phyloP scores from a whole-genome alignment of 352 stramenopile genomes.

The Globisporangium megalacanthum region DNA sequence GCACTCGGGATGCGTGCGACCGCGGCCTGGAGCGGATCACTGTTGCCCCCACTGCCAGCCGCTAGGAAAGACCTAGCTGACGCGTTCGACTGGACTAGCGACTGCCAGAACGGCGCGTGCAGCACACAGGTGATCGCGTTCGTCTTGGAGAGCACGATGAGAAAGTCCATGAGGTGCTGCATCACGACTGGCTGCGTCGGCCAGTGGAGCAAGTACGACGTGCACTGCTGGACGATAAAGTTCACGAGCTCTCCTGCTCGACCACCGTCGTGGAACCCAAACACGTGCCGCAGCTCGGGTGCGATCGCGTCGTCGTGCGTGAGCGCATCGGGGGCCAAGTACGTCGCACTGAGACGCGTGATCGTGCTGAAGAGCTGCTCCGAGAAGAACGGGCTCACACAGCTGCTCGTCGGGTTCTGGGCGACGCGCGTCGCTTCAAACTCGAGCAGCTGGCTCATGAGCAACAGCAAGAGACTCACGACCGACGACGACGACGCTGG shows the following conservation, averaged over 20 bases:
- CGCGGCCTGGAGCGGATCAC: conserved; percentile 34
- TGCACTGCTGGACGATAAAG: conserved; percentile 65
- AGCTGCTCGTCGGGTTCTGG: conserved; percentile 43
- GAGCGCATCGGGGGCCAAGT: conserved; percentile 49
- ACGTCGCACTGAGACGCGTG: conserved; percentile 72
- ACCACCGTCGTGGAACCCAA: conserved; percentile 52
- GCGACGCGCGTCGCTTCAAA: conserved; percentile 60
- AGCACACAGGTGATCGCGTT: conserved; percentile 55
- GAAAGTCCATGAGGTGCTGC: conserved; percentile 74
- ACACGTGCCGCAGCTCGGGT: conserved; percentile 51
- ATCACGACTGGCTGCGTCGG: conserved; percentile 78
- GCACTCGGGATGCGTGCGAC: conserved; percentile 53
- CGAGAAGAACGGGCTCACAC: conserved; percentile 75
- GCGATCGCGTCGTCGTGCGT: conserved; percentile 31
- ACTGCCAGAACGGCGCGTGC: conserved; percentile 53
- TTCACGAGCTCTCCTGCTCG: conserved; percentile 52
- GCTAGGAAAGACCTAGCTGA: conserved; percentile 50
- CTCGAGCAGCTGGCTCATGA: conserved; percentile 68
- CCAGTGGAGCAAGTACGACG: conserved; percentile 76
- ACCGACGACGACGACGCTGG: conserved; percentile 23
- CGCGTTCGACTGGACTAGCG: conserved; percentile 67
- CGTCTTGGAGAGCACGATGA: conserved; percentile 64
- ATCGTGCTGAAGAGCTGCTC: conserved; percentile 70
- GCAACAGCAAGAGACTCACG: conserved; percentile 54
- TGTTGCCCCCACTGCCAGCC: conserved; percentile 4